Evolutionary conservation across 352 stramenopile species (phyloP).

Genomic region (Pythium periplocum): DNA sequence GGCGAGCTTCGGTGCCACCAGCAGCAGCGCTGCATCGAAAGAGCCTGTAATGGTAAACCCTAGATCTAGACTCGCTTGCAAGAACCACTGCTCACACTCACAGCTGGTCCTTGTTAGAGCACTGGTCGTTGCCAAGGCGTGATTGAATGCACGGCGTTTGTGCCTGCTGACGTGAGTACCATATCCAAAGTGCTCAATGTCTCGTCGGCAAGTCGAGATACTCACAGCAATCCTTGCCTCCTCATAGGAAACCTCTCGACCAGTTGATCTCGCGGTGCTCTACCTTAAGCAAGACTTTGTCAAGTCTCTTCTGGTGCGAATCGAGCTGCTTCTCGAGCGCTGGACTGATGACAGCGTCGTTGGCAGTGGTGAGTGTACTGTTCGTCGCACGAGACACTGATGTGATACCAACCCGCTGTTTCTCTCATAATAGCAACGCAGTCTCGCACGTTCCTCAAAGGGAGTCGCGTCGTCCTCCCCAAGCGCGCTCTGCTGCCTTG

Average conservation of each 20-base stretch:
- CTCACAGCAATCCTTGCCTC: no score
- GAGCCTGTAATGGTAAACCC: no score
- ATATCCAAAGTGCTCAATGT: no score
- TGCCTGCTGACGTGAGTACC: constrained; percentile 17
- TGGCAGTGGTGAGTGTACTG: constrained; percentile 12
- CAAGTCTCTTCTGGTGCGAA: constrained; percentile 51
- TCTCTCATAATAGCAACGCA: no score
- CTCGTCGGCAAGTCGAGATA: no score
- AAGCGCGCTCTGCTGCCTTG: constrained; percentile 41
- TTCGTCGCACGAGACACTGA: neutral
- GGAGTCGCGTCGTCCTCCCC: constrained; percentile 34
- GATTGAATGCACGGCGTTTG: constrained; percentile 51
- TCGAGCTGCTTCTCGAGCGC: constrained; percentile 47
- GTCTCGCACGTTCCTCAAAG: constrained; percentile 1
- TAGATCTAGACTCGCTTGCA: no score
- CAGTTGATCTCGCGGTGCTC: constrained; percentile 27
- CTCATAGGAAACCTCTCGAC: no score
- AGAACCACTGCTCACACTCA: no score
- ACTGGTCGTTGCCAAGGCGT: constrained; percentile 37
- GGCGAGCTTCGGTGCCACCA: no score
- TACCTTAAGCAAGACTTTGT: constrained; percentile 68
- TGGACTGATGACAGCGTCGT: constrained; percentile 28
- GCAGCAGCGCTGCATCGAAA: no score
- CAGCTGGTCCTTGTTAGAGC: neutral
- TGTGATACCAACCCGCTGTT: no score